Conservation (phyloP, 305 asterid species). For the Nicotiana rustica region DNA sequence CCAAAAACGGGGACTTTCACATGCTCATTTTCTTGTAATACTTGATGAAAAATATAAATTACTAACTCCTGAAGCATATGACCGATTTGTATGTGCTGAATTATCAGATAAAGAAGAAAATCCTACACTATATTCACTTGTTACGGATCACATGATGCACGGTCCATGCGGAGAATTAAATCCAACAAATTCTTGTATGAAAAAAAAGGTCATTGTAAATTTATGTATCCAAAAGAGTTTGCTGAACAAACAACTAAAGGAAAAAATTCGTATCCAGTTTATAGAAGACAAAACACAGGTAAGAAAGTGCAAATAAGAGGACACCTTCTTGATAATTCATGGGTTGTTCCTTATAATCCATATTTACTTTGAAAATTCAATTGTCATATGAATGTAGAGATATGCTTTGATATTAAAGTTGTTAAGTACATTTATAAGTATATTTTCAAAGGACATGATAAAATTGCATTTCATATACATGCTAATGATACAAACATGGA, state of each 20-base stretch:
- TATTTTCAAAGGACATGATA: slow-evolving; percentile 5
- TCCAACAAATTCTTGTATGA: not conserved
- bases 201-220: not conserved
- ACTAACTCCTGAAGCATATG: too few relatives aligned
- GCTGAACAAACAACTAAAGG: not conserved
- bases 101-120: not conserved
- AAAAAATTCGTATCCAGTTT: not conserved
- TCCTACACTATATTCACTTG: not conserved
- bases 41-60: too few relatives aligned
- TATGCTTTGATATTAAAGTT: not conserved
- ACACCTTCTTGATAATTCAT: too few relatives aligned
- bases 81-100: too few relatives aligned
- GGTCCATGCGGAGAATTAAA: not conserved
- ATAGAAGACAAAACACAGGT: not conserved
- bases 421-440: slow-evolving; percentile 33
- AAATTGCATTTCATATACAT: too few relatives aligned
- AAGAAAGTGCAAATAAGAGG: too few relatives aligned
- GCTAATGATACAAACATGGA: too few relatives aligned
- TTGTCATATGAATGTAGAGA: too few relatives aligned
- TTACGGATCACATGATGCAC: not conserved
- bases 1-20: too few relatives aligned
- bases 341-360: too few relatives aligned
- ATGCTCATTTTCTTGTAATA: too few relatives aligned
- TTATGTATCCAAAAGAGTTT: not conserved
- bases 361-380: too few relatives aligned